phyloP scores from a whole-genome alignment of 805 yeast species.

The Candida sonorensis region DNA sequence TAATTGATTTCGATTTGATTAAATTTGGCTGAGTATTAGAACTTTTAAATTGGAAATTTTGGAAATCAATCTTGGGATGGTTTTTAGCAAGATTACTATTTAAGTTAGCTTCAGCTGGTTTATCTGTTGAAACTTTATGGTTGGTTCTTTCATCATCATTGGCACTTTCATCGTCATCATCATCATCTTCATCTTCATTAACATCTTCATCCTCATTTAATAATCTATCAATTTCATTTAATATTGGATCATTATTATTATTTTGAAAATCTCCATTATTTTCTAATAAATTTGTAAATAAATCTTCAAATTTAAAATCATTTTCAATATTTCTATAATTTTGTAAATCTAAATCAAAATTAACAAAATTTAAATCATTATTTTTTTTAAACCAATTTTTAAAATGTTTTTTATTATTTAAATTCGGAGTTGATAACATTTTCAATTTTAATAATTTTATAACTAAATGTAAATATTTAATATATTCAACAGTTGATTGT shows the following conservation, averaged over 20 bases:
- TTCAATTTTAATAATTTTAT: constrained; percentile 45
- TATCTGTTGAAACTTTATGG: too few species aligned
- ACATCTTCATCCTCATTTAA: neutral
- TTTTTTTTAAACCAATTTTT: constrained; percentile 28
- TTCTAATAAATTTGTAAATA: constrained; percentile 24
- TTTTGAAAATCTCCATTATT: constrained; percentile 24
- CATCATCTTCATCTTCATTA: neutral
- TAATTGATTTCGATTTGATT: too few species aligned
- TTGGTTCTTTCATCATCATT: too few species aligned
- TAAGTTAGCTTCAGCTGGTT: too few species aligned
- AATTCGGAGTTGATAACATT: constrained; percentile 25
- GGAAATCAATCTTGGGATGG: too few species aligned
- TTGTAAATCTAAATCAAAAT: constrained; percentile 52
- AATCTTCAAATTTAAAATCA: constrained; percentile 44
- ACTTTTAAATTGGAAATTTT: too few species aligned
- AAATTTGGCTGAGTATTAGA: too few species aligned
- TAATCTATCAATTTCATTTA: constrained; percentile 13
- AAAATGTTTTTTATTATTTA: constrained; percentile 15
- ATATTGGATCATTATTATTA: constrained; percentile 27
- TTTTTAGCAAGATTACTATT: too few species aligned
- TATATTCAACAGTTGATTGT: constrained; percentile 79
- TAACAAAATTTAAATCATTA: constrained; percentile 39
- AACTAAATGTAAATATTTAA: constrained; percentile 59
- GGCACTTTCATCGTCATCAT: neutral
- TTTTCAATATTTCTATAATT: constrained; percentile 51